Conservation (phyloP, 208 protist genomes). For the Naegleria fowleri region DNA sequence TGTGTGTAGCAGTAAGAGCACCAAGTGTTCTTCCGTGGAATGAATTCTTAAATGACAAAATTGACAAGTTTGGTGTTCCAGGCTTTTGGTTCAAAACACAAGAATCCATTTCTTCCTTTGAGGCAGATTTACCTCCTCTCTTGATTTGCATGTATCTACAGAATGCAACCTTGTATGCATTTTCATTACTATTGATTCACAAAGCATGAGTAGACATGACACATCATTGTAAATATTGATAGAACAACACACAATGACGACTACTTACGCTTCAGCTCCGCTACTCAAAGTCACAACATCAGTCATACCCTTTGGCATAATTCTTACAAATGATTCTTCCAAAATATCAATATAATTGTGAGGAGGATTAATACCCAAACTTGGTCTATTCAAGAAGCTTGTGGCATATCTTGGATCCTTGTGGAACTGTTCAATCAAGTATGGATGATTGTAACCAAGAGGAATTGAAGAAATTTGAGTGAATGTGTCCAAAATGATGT, state of each 20-base stretch:
- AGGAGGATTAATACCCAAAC: conserved; percentile 49
- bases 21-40: conserved; percentile 57
- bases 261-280: background rate
- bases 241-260: conserved; percentile 29
- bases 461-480: conserved; percentile 56
- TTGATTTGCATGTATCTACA: conserved; percentile 46
- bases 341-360: conserved; percentile 44
- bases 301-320: conserved; percentile 48
- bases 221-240: conserved; percentile 37
- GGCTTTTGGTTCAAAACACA: conserved; percentile 52
- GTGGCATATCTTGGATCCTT: conserved; percentile 30
- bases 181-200: conserved; percentile 43
- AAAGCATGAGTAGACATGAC: conserved; percentile 52
- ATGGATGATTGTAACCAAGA: conserved; percentile 58
- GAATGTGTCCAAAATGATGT: conserved; percentile 55
- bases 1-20: conserved; percentile 50
- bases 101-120: conserved; percentile 45
- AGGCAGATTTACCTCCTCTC: conserved; percentile 33
- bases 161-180: conserved; percentile 57
- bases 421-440: conserved; percentile 43
- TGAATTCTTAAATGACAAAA: conserved; percentile 49
- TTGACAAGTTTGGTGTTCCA: conserved; percentile 47
- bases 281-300: background rate
- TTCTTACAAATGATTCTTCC: conserved; percentile 49
- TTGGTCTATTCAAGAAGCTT: conserved; percentile 47